Base-by-base conservation (phyloP, 495 filamentous ascomycete species). In the Penicillium cosmopolitanum region DNA sequence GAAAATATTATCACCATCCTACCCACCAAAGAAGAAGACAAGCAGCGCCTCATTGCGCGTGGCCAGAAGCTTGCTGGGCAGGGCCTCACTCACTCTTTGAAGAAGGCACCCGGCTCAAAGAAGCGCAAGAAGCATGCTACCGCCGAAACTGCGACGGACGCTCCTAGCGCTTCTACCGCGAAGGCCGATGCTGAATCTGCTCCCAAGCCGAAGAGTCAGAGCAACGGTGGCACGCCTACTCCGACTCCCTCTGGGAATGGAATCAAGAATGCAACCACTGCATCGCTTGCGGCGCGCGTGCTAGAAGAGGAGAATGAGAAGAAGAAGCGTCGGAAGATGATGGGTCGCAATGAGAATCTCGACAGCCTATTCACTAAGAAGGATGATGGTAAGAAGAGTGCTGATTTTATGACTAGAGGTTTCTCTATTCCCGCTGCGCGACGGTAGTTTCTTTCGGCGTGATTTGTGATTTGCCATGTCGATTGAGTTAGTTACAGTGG, bases 251-350 rank as follows among this genome's bases (percentile, higher is more conserved):
- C 61, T 38, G 43, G 57, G 9, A 77, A 75, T 55, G 81, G 84
- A 25, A 96, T 98, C 69, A 95, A 96, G 70, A 93, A 97, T 64
- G 81, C 90, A 4, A 84, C 90, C 15, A 94, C 95, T 6, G 92
- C 94, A 0, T 87, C 85, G 11, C 73, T 98, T 19, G 96, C 95
- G 6, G 90, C 88, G 0, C 91, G 84, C 61, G 93, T 98, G 0
- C 69, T 97, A 9, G 87, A 88, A 9, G 95, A 97, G 59, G 89
- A 97, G 69, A 88, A 91, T 50, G 86, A 88, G 66, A 84, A 82
- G 59, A 90, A 91, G 50, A 97, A 96, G 71, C 77, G 87, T 57
- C 83, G 92, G 46, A 96, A 91, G 70, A 65, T 91, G 59, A 82
- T 79, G 58, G 77, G 76, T 5, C 68, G 78, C 50, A 93, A 86